Conservation (phyloP, 345 rosid species). For the Stellera chamaejasme region DNA sequence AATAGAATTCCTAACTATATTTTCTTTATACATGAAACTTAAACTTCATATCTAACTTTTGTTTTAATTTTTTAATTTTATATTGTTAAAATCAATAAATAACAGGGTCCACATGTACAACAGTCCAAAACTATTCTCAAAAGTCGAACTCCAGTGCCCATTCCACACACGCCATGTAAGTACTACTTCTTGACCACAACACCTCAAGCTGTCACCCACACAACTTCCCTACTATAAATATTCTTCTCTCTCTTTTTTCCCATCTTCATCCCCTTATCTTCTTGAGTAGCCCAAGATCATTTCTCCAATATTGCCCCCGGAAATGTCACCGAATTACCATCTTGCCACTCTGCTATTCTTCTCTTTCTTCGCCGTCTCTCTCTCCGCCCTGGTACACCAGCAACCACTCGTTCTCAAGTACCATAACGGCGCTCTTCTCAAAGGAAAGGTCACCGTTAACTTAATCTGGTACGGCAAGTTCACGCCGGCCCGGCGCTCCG, state of each 20-base stretch:
- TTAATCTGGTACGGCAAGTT: conserved; percentile 89
- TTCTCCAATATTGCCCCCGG: background rate
- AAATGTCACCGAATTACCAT: conserved; percentile 35
- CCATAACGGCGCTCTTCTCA: conserved; percentile 58
- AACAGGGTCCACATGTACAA: no score
- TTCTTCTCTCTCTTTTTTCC: background rate
- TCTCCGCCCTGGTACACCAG: conserved; percentile 55
- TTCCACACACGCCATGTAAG: conserved; percentile 13
- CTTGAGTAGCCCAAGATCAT: conserved; percentile 1
- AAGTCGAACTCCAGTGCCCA: conserved; percentile 3
- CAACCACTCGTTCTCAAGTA: conserved; percentile 69
- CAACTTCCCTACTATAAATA: conserved; percentile 13
- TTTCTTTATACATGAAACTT: conserved; percentile 9
- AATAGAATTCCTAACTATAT: no score
- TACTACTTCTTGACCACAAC: conserved; percentile 11
- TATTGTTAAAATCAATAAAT: no score
- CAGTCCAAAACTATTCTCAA: no score
- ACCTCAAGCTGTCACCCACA: conserved; percentile 18
- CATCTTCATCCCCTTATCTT: background rate
- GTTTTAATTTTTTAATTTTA: background rate
- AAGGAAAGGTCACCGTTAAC: conserved; percentile 54
- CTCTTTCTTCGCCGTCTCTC: conserved; percentile 11
- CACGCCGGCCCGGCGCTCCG: conserved; percentile 55
- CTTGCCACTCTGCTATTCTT: conserved; percentile 24
- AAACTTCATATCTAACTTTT: conserved; percentile 3